Evolutionary conservation across 2,329 filamentous ascomycete species (phyloP), one percentile per base, ranked within the genome.

Genomic region (Penicillium janthinellum): DNA sequence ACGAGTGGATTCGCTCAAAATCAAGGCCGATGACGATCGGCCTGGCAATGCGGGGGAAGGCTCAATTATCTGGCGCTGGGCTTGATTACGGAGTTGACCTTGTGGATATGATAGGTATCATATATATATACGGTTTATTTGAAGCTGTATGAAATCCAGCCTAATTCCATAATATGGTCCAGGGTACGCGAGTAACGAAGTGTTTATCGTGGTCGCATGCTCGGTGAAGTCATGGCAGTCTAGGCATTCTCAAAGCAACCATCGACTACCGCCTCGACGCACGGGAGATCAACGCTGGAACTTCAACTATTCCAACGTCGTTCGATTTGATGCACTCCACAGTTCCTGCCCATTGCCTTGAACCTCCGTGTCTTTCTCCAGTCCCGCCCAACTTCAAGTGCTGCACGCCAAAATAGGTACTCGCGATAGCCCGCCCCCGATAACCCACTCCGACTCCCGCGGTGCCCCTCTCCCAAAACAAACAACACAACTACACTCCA

Each of bases 1-100:
- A 28, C 22, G 35, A 59, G 57, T 59, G 57, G 60, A 57, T 54
- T 56, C 53, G 38, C 39, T 34, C 34, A 31, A 35, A 53, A 45
- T 54, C 53, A 47, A 52, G 52, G 56, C 42, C 57, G 51, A 58
- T 58, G 56, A 55, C 56, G 59, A 52, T 58, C 53, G 34, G 47
- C 38, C 31, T 41, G n/a, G 12, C 17, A n/a, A 47, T 61, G 58
- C 44, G 54, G 49, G 58, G 54, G 50, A 28, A 28, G 22, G 15
- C 11, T 38, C 28, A 50, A 5, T n/a, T 10, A 11, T 52, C 8
- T 14, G 15, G 25, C 14, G 49, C n/a, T 17, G 5, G 22, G 25
- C n/a, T 25, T 15, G 35, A 28, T 11, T 14, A 17, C 15, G 8
- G 20, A 31, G n/a, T 8, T 31, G 31, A 10, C 15, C 22, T 15